Evolutionary conservation across 768 basidiomycete species (phyloP).

Genomic region (Exidia glandulosa): DNA sequence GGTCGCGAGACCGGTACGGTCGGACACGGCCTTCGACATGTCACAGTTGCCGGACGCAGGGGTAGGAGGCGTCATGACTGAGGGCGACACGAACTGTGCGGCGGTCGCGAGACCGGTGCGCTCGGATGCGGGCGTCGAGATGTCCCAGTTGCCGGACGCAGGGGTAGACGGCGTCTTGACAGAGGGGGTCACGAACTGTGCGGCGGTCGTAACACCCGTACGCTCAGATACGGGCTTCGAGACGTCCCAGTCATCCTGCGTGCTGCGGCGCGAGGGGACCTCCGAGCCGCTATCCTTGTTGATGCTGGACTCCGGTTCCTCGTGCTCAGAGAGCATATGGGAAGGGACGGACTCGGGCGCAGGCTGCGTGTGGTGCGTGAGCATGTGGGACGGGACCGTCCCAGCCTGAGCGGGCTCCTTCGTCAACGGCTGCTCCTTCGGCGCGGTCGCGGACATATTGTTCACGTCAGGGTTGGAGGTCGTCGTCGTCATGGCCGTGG

Average conservation of each 20-base stretch:
- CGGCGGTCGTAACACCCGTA: neutral
- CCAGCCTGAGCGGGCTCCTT: too few species aligned
- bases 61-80: neutral
- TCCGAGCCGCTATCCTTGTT: neutral
- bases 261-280: neutral
- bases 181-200: neutral
- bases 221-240: neutral
- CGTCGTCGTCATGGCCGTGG: too few species aligned
- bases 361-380: too few species aligned
- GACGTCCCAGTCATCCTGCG: neutral
- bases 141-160: neutral
- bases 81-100: neutral
- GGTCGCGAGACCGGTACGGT: neutral
- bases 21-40: neutral
- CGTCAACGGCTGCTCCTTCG: too few species aligned
- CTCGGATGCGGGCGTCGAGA: neutral
- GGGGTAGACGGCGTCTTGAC: neutral
- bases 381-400: too few species aligned
- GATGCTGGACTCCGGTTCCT: neutral
- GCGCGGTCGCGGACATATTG: too few species aligned
- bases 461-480: too few species aligned
- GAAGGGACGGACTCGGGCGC: too few species aligned
- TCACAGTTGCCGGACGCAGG: neutral
- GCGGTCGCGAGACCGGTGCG: neutral
- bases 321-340: too few species aligned